Evolutionary conservation across 768 basidiomycete species (phyloP), one percentile per base, ranked within the genome.

Genomic region (Mrakia gelida): DNA sequence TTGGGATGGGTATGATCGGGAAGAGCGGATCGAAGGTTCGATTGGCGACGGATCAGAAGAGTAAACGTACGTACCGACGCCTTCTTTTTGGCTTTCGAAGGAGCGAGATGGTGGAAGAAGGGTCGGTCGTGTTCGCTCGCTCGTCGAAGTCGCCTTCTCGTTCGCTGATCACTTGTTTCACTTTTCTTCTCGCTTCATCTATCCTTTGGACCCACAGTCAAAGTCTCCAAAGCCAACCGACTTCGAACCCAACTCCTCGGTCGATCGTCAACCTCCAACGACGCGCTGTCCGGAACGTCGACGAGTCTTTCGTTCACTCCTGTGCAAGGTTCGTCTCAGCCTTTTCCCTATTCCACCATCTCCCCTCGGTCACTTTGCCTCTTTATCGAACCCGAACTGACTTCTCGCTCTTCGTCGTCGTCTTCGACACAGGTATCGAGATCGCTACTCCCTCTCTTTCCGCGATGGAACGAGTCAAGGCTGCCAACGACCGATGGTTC

Each of bases 401-500:
- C 43, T n/a, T 67, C 38, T 78, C 21, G 30, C 32, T 21, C 49
- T 62, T 41, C 15, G 13, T 73, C 34, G 45, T 52, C 59, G 71
- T 9, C 72, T 3, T 80, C 38, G 8, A 38, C 38, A 34, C 77
- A 92, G 93, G 94, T 49, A 92, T 99, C 85, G 95, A 99, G 84
- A 87, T 99, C 79, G 95, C 94, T 75, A 98, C 98, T 83, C 91
- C 92, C 34, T 81, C 80, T 8, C 78, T 85, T 56, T 88, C 92
- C n/a, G 89, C 91, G 7, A 90, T 84, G 65, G 90, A 91, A 80
- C 89, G 91, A 45, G 93, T 97, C 76, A 94, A 94, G 84, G 95
- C 94, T 81, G 97, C 97, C 34, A 98, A 99, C 85, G 94, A 97
- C 75, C 88, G 92, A 38, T 99, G 97, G 97, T 99, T 99, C 77